These are phyloP conservation scores for Sicyos edulis DNA, from an alignment of 306 rosid genomes.

Conservation along the genomic window DNA sequence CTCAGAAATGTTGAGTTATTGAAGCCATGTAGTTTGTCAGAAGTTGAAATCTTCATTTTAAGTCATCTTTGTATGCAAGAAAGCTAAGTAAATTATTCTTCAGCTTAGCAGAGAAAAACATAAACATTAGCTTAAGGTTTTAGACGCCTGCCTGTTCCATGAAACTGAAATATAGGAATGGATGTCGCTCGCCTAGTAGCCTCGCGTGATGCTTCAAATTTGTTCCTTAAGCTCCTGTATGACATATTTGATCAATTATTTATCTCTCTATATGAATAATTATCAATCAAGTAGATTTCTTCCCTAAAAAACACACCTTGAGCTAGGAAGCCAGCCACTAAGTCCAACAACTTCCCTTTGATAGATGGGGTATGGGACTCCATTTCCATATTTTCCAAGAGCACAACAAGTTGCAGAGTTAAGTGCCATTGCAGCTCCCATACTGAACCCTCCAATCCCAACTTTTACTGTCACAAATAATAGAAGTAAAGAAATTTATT, in stretches of 20 bases:
- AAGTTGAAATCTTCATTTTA: conserved; percentile 11
- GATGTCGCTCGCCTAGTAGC: conserved; percentile 82
- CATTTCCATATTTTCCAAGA: conserved; percentile 78
- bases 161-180: conserved; percentile 70
- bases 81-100: conserved; percentile 3
- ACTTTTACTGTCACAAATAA: conserved; percentile 72
- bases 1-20: not conserved
- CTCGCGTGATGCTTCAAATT: conserved; percentile 74
- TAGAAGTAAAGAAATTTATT: no score
- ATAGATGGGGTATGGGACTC: conserved; percentile 67
- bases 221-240: conserved; percentile 76
- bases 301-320: conserved; percentile 44
- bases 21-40: conserved; percentile 4
- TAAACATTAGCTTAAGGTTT: not conserved
- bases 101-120: not conserved
- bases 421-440: conserved; percentile 97
- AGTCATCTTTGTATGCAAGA: not conserved
- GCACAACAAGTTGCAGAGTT: conserved; percentile 96
- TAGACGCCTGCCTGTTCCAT: conserved; percentile 62
- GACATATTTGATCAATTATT: conserved; percentile 11
- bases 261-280: not conserved
- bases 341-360: conserved; percentile 81
- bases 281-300: not conserved
- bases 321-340: conserved; percentile 99
- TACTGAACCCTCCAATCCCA: conserved; percentile 96